phyloP scores from a whole-genome alignment of 352 stramenopile species.

The Phytopythium ostracodes region DNA sequence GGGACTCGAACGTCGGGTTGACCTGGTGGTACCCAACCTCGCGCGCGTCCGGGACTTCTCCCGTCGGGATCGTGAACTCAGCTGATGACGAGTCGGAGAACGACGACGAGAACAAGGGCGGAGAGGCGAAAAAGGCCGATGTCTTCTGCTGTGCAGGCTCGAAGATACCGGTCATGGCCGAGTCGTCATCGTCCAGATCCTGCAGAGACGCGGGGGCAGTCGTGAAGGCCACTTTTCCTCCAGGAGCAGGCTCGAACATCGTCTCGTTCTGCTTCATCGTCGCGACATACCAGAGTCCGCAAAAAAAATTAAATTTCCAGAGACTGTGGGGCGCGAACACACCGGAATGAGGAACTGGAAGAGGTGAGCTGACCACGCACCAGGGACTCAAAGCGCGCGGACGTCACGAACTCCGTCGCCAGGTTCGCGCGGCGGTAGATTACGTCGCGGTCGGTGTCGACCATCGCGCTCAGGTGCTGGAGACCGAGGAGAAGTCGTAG shows the following conservation, averaged over 20 bases:
- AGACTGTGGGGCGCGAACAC: background rate
- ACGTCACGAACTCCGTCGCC: slow-evolving; percentile 49
- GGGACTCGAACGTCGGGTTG: slow-evolving; percentile 75
- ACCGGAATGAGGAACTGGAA: background rate
- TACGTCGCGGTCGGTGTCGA: slow-evolving; percentile 45
- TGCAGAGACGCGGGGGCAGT: slow-evolving; percentile 28
- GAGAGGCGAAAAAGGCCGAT: slow-evolving; percentile 13
- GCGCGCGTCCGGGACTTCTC: slow-evolving; percentile 45
- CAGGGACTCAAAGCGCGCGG: slow-evolving; percentile 48
- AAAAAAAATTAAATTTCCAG: background rate
- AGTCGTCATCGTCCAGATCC: slow-evolving; percentile 28
- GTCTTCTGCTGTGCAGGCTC: slow-evolving; percentile 13
- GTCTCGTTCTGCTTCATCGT: slow-evolving; percentile 20
- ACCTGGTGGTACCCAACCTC: slow-evolving; percentile 53
- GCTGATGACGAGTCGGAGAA: slow-evolving; percentile 10
- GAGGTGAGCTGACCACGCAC: too few species aligned
- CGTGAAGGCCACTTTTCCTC: slow-evolving; percentile 32
- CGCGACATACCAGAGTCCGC: background rate
- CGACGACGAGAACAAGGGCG: slow-evolving; percentile 3
- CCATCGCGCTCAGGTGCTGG: slow-evolving; percentile 37
- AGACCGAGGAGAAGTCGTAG: background rate
- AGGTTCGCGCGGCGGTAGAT: slow-evolving; percentile 61
- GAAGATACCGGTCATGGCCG: slow-evolving; percentile 12
- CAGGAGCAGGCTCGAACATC: slow-evolving; percentile 15
- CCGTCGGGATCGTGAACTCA: slow-evolving; percentile 32